These are phyloP conservation scores for Ceratocystis smalleyi DNA, from an alignment of 2,329 filamentous ascomycete species.

Conservation along the genomic window DNA sequence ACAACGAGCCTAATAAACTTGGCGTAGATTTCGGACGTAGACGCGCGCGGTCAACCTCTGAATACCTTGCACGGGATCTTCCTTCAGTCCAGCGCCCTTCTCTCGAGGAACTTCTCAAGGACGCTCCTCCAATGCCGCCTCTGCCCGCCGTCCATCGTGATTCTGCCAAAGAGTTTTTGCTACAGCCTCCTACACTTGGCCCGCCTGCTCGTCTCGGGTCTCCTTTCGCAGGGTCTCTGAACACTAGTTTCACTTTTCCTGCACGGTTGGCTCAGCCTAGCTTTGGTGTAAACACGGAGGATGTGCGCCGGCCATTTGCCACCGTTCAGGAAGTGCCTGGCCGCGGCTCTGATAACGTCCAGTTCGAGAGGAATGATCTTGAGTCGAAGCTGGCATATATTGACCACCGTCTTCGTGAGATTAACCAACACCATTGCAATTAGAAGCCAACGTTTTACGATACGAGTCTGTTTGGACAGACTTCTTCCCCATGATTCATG, in stretches of 20 bases:
- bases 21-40: slow-evolving; percentile 18
- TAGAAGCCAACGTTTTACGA: slow-evolving; percentile 34
- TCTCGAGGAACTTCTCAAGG: slow-evolving; percentile 27
- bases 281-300: slow-evolving; percentile 28
- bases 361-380: slow-evolving; percentile 30
- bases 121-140: slow-evolving; percentile 13
- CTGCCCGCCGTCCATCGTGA: slow-evolving; percentile 3
- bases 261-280: slow-evolving; percentile 35
- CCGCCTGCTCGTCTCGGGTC: slow-evolving; percentile 40
- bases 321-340: slow-evolving; percentile 27
- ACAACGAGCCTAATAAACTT: slow-evolving; percentile 30
- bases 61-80: slow-evolving; percentile 20
- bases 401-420: slow-evolving; percentile 40
- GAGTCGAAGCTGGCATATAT: slow-evolving; percentile 41
- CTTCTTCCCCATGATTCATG: background rate
- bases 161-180: slow-evolving; percentile 14
- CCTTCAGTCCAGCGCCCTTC: slow-evolving; percentile 29
- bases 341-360: slow-evolving; percentile 22
- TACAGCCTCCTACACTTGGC: slow-evolving; percentile 18
- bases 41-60: slow-evolving; percentile 13
- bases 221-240: slow-evolving; percentile 35
- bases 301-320: slow-evolving; percentile 37
- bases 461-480: background rate
- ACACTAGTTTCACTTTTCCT: slow-evolving; percentile 45
- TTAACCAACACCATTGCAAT: slow-evolving; percentile 33